phyloP scores from a whole-genome alignment of 139 green algal genomes.

The Ettlia oleoabundans region DNA sequence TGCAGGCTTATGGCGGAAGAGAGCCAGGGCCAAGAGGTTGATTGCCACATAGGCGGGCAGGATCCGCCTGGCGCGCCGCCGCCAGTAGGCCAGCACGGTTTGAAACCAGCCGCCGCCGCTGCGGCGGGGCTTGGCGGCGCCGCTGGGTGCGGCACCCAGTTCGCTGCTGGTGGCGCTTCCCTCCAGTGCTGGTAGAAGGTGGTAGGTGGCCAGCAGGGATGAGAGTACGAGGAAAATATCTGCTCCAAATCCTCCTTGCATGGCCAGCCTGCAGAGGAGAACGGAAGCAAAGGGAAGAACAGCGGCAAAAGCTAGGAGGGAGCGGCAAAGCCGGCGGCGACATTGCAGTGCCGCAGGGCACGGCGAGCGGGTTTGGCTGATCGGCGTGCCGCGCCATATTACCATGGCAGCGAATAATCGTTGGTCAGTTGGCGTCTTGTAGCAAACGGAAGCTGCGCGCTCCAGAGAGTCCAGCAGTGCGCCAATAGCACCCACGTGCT shows the following conservation, averaged over 20 bases:
- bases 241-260: background rate
- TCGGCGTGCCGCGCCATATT: too few relatives aligned
- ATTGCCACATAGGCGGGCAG: slow-evolving; percentile 6
- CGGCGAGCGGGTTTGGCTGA: too few relatives aligned
- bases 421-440: background rate
- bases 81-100: background rate
- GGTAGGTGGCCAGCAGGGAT: background rate
- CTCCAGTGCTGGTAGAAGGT: background rate
- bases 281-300: too few relatives aligned
- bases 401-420: background rate
- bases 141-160: too few relatives aligned
- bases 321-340: too few relatives aligned
- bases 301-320: background rate
- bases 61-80: background rate
- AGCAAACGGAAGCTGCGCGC: background rate
- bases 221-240: background rate
- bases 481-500: background rate
- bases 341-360: too few relatives aligned
- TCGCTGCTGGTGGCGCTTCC: too few relatives aligned
- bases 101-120: background rate
- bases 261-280: background rate
- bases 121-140: too few relatives aligned
- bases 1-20: background rate
- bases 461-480: background rate
- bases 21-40: background rate